phyloP scores from a whole-genome alignment of 768 basidiomycete species.

The Leccinum longicurvipes region DNA sequence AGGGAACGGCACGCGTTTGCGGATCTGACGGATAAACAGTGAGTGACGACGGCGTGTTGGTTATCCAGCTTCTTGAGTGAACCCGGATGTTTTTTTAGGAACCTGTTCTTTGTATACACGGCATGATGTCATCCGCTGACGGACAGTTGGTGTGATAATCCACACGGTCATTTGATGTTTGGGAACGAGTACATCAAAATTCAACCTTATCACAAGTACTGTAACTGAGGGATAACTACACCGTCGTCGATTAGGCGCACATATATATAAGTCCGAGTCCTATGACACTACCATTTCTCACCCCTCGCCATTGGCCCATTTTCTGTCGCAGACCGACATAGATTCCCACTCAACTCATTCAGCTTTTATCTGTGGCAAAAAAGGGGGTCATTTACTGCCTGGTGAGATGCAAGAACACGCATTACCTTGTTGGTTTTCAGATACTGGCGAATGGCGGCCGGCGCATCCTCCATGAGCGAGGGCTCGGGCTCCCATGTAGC shows the following conservation, averaged over 20 bases:
- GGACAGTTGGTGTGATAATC: not conserved
- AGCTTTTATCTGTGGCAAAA: slow-evolving; percentile 6
- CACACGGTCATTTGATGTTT: not conserved
- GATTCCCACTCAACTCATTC: not conserved
- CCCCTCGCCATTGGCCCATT: not conserved
- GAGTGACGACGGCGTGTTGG: slow-evolving; percentile 25
- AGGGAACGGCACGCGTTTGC: slow-evolving; percentile 59
- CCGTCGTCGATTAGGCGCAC: slow-evolving; percentile 1
- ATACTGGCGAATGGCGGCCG: slow-evolving; percentile 42
- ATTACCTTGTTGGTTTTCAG: slow-evolving; percentile 15
- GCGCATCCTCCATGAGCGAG: slow-evolving; percentile 48
- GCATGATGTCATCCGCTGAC: slow-evolving; percentile 27
- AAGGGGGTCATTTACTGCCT: not conserved
- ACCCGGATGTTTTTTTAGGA: slow-evolving; percentile 34
- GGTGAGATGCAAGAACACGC: not conserved
- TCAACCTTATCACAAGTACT: slow-evolving; percentile 7
- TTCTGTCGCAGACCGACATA: not conserved
- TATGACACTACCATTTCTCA: slow-evolving; percentile 6
- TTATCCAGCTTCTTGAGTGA: not conserved
- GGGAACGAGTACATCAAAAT: slow-evolving; percentile 3
- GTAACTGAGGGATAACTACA: slow-evolving; percentile 7
- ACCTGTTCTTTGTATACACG: slow-evolving; percentile 58
- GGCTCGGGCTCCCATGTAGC: slow-evolving; percentile 59
- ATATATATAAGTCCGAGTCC: slow-evolving; percentile 7
- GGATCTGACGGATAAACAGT: slow-evolving; percentile 65